phyloP scores from a whole-genome alignment of 2,329 filamentous ascomycete species.

The Rutstroemia sp. region DNA sequence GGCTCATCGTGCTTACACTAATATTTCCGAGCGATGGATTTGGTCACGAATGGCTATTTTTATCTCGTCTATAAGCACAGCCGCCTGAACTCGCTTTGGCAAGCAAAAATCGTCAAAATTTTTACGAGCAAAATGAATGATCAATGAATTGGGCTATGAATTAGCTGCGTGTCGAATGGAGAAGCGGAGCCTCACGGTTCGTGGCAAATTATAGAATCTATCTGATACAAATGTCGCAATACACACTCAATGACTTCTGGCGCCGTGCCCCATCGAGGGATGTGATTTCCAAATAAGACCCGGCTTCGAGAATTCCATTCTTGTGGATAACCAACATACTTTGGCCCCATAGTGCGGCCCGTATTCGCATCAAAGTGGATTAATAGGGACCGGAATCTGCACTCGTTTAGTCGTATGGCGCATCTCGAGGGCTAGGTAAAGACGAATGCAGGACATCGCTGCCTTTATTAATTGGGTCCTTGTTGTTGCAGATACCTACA shows the following conservation, averaged over 20 bases:
- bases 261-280: not conserved
- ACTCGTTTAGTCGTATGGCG: too few relatives aligned
- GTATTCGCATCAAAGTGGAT: not conserved
- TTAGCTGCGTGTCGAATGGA: not conserved
- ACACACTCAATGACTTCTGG: not conserved
- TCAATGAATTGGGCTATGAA: not conserved
- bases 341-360: too few relatives aligned
- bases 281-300: not conserved
- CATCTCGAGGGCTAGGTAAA: not conserved
- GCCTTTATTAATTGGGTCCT: not conserved
- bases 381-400: not conserved
- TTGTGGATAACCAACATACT: too few relatives aligned
- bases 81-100: not conserved
- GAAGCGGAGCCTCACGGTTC: not conserved
- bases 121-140: constrained; percentile 3
- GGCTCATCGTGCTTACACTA: not conserved
- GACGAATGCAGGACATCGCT: not conserved
- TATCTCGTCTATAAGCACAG: constrained; percentile 6
- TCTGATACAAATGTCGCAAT: not conserved
- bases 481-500: too few relatives aligned
- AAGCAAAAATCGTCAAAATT: not conserved
- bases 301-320: not conserved
- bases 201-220: not conserved
- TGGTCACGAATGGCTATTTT: not conserved
- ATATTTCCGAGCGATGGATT: not conserved